These are phyloP conservation scores for Moniliophthora roreri DNA, from an alignment of 1,284 basidiomycete species.

Conservation along the genomic window DNA sequence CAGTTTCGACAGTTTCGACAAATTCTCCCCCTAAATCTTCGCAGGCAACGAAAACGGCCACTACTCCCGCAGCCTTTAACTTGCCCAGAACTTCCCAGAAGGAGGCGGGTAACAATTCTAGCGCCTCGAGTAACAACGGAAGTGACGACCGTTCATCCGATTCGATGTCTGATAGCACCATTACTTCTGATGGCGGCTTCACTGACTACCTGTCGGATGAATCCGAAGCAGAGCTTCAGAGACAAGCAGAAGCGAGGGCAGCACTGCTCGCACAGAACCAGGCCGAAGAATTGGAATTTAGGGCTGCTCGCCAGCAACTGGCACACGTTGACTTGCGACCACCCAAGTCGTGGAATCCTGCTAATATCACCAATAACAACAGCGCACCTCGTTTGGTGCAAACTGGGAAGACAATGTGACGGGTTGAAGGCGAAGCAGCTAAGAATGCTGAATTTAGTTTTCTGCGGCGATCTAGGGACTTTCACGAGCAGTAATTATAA, in stretches of 20 bases:
- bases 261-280: conserved; percentile 74
- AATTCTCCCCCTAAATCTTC: conserved; percentile 18
- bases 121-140: conserved; percentile 60
- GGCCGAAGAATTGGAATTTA: conserved; percentile 77
- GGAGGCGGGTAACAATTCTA: conserved; percentile 36
- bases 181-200: conserved; percentile 80
- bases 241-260: conserved; percentile 76
- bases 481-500: background rate
- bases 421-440: background rate
- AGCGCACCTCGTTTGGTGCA: conserved; percentile 16
- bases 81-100: conserved; percentile 30
- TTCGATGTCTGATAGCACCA: conserved; percentile 64
- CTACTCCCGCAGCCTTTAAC: conserved; percentile 25
- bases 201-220: conserved; percentile 84
- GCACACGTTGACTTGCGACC: conserved; percentile 70
- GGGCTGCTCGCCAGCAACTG: conserved; percentile 71
- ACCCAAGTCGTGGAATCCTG: conserved; percentile 75
- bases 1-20: conserved; percentile 22
- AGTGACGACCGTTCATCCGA: conserved; percentile 50
- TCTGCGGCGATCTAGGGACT: background rate
- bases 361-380: conserved; percentile 35
- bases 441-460: background rate
- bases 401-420: background rate
- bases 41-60: conserved; percentile 23
- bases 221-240: conserved; percentile 78